Conservation (phyloP, 1,284 basidiomycete genomes). For the Testicularia cyperi region DNA sequence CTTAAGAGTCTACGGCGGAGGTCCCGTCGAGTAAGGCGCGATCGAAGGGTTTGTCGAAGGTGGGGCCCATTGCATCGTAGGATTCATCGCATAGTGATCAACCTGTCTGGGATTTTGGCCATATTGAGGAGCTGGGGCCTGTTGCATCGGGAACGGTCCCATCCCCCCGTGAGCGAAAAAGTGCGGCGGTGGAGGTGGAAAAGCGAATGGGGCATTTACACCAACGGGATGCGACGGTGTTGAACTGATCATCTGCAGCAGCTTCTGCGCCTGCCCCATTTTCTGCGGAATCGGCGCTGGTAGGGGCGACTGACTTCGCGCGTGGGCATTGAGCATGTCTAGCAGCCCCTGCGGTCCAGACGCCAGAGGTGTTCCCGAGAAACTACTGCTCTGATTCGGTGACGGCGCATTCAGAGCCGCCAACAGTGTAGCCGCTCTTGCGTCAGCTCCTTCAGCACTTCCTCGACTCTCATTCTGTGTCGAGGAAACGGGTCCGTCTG, state of each 20-base stretch:
- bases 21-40: conserved; percentile 31
- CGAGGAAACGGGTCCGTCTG: not conserved
- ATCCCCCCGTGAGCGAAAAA: conserved; percentile 17
- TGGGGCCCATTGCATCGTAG: conserved; percentile 13
- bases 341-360: conserved; percentile 20
- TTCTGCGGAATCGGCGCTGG: conserved; percentile 46
- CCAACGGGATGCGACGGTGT: conserved; percentile 13
- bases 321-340: conserved; percentile 27
- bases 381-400: too few species aligned
- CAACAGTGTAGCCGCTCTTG: not conserved
- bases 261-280: conserved; percentile 37
- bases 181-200: conserved; percentile 27
- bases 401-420: not conserved
- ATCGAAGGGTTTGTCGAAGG: conserved; percentile 17
- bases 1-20: too few species aligned
- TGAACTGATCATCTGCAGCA: conserved; percentile 45
- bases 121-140: conserved; percentile 1
- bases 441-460: too few species aligned
- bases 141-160: conserved; percentile 17
- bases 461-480: too few species aligned
- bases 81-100: not conserved
- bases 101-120: not conserved
- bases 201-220: conserved; percentile 15
- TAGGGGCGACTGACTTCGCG: conserved; percentile 41
- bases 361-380: too few species aligned